These are phyloP conservation scores for Microbotryum saponariae DNA, from an alignment of 1,284 basidiomycete genomes.

Conservation along the genomic window DNA sequence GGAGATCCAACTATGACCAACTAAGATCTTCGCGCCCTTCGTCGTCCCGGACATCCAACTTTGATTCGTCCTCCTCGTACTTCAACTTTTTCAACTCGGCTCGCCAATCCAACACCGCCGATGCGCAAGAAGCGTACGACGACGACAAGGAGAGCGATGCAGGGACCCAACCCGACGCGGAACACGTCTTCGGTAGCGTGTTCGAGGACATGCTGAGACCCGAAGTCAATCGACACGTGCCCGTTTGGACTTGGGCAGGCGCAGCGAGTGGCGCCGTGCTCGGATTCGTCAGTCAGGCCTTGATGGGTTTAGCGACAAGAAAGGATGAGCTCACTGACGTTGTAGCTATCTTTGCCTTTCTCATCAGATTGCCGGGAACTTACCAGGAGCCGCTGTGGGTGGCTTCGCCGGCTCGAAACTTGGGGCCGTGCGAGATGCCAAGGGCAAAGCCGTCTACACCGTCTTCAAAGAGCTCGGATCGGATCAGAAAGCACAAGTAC, in stretches of 20 bases:
- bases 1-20: slow-evolving; percentile 39
- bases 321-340: not conserved
- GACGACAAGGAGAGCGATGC: slow-evolving; percentile 34
- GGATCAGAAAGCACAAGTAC: slow-evolving; percentile 53
- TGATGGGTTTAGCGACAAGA: no score
- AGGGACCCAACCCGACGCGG: slow-evolving; percentile 57
- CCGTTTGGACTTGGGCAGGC: slow-evolving; percentile 71
- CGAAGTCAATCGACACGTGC: slow-evolving; percentile 56
- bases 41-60: slow-evolving; percentile 54
- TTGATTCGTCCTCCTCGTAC: slow-evolving; percentile 57
- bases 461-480: slow-evolving; percentile 61
- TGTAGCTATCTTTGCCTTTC: not conserved
- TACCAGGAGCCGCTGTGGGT: slow-evolving; percentile 58
- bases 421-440: slow-evolving; percentile 81
- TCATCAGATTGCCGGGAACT: slow-evolving; percentile 62
- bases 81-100: slow-evolving; percentile 35
- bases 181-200: slow-evolving; percentile 75
- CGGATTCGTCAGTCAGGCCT: slow-evolving; percentile 51
- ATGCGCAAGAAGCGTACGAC: slow-evolving; percentile 34
- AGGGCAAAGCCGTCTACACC: slow-evolving; percentile 80
- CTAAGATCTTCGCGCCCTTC: slow-evolving; percentile 48
- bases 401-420: slow-evolving; percentile 75
- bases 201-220: slow-evolving; percentile 75
- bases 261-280: slow-evolving; percentile 55
- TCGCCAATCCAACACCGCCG: slow-evolving; percentile 37